Conservation (phyloP, 139 green algal species). For the Chlorella sp. region DNA sequence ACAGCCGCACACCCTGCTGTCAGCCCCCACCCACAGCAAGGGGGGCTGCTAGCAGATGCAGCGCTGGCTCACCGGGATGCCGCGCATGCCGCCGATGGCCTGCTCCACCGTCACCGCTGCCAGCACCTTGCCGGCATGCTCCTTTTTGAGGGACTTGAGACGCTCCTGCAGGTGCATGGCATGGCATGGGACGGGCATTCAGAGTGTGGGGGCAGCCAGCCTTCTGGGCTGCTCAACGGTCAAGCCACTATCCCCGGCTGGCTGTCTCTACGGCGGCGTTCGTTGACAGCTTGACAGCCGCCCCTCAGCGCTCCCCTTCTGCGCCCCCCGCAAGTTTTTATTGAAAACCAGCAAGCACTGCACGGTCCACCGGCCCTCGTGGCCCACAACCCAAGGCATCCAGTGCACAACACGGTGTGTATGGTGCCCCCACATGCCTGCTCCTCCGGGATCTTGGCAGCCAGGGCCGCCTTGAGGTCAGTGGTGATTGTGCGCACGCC, state of each 20-base stretch:
- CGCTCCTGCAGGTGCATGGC: conserved; percentile 78
- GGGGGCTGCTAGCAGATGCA: no score
- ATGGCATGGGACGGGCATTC: not conserved
- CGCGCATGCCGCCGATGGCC: conserved; percentile 96
- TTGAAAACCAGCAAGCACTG: not conserved
- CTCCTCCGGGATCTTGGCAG: conserved; percentile 73
- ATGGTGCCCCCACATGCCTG: conserved; percentile 57
- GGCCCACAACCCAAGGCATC: not conserved
- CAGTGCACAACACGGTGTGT: no score
- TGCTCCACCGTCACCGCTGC: conserved; percentile 91
- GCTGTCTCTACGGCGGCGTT: no score
- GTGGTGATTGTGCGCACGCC: conserved; percentile 28
- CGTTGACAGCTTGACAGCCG: no score
- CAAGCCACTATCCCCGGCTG: not conserved
- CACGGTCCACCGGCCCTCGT: not conserved
- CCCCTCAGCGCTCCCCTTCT: no score
- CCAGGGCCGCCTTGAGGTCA: conserved; percentile 66
- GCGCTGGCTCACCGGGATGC: conserved; percentile 74
- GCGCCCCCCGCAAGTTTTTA: no score
- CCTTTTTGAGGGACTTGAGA: conserved; percentile 88
- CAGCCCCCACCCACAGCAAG: not conserved
- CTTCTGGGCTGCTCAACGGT: no score
- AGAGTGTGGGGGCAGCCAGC: not conserved
- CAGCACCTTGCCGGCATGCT: conserved; percentile 75
- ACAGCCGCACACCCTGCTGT: not conserved